Base-by-base conservation (phyloP, 1,139 yeast genomes). In the Komagataea norvegica region DNA sequence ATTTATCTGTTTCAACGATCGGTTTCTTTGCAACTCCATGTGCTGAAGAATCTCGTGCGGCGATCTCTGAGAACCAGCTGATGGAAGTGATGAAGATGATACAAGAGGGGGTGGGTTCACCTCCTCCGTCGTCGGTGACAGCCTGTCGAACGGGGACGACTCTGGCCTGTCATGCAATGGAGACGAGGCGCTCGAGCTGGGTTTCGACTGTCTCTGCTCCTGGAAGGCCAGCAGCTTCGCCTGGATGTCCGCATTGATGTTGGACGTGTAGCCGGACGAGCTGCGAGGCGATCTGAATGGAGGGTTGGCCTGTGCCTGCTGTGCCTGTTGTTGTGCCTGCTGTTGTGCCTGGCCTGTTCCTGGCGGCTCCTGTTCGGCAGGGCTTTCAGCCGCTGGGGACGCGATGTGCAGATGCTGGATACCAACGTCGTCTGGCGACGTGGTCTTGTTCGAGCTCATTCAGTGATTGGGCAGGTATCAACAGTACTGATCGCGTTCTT, bases 161-260 rank as follows among this genome's bases (percentile, higher is more conserved):
- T 34, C 34, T 2, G 36, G 26, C 10, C 19, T 15, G 13, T 31
- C 40, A 14, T 36, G 39, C 21, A 33, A 15, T 20, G 43, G 42
- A 10, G 42, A 34, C 15, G 40, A 37, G 14, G 27, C 30, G 11
- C 10, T 33, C 16, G 46, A 43, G 25, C 29, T 25, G 5, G 43
- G 40, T 30, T 41, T 49, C 8, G 34, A 36, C 32, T 40, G 48
- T 34, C 86, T 63, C 53, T 74, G 76, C 47, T 78, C 82, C 55
- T 82, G 91, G 47, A 81, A 80, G 0, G 89, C 89, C 59, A 80
- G 61, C 34, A 83, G 67, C 45, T 87, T 65, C 1, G 91, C 91
- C 57, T 82, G 91, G 34, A 81, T 70, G 46, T 79, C 85, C 9
- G 85, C 77, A 54, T 72, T 79, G 36, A 64, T 61, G 34, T 57